Base-by-base conservation (phyloP, 1,139 yeast genomes). In the Pichia sp. region DNA sequence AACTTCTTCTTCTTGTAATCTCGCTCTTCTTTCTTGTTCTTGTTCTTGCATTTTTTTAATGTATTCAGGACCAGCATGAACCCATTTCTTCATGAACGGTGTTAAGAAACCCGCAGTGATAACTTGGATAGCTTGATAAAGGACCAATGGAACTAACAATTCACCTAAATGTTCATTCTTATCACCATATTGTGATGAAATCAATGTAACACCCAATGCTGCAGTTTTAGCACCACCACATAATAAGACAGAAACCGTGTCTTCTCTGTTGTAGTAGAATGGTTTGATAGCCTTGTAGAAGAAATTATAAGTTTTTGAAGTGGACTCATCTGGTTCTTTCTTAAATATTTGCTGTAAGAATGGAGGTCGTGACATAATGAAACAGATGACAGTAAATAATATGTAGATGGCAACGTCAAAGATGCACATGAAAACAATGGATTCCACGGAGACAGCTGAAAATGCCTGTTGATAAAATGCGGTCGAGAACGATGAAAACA, bases 151-250 rank as follows among this genome's bases (percentile, higher is more conserved):
- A 8, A 87, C 88, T 37, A 89, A 69, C 34, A 89, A 67, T 47
- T 79, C 77, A 22, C 96, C 96, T 54, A 88, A 70, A 53, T 78
- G 71, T 7, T 75, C 73, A 55, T 77, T 77, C 41, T 73, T 59
- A 9, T 79, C 67, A 4, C 94, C 94, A 62, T 86, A 89, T 63
- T 89, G 96, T 0, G 96, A 78, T 1, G 88, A 72, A 12, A 86
- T 73, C 47, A 89, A 71, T 2, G 95, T 85, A 1, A 88, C 94
- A 38, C 96, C 96, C 45, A 89, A 71, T 0, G 96, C 96, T 0
- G 95, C 96, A 0, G 96, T 87, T 62, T 89, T 89, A 4, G 96
- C 96, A 3, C 95, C 94, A 6, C 95, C 96, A 65, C 96, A 87
- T 51, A 87, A 76, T 83, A 88, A 77, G 40, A 89, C 75, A 3